Evolutionary conservation across 305 asterid species (phyloP).

Genomic region (Plantago lanceolata): DNA sequence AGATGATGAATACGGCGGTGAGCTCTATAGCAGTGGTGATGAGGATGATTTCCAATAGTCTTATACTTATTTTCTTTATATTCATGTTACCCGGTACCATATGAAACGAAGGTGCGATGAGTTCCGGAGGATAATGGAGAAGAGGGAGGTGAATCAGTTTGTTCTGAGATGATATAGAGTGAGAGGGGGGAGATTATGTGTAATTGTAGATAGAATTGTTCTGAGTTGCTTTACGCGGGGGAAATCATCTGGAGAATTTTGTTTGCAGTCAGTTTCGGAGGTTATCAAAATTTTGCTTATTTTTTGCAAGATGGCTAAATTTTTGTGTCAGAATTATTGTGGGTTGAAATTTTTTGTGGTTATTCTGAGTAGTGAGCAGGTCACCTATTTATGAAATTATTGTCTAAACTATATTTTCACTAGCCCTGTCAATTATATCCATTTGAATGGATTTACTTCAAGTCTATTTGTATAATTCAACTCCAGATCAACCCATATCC

Average conservation of each 20-base stretch:
- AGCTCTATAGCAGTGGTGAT: slow-evolving; percentile 66
- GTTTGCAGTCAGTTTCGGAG: neutral
- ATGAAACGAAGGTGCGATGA: neutral
- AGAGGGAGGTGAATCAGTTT: neutral
- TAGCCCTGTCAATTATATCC: too few relatives aligned
- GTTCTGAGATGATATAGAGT: neutral
- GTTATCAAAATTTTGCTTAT: neutral
- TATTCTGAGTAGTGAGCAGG: neutral
- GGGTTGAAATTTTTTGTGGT: too few relatives aligned
- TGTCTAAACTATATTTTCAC: too few relatives aligned
- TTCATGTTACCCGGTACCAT: too few relatives aligned
- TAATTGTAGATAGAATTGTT: neutral
- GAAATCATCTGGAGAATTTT: neutral
- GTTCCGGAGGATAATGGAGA: neutral
- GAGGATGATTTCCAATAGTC: slow-evolving; percentile 48
- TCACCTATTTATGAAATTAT: too few relatives aligned
- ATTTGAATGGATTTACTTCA: too few relatives aligned
- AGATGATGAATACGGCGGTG: slow-evolving; percentile 67
- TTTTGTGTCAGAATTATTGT: too few relatives aligned
- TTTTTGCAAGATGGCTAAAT: neutral
- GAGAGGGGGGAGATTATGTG: too few relatives aligned
- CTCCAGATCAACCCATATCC: too few relatives aligned
- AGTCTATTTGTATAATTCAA: too few relatives aligned
- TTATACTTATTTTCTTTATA: too few relatives aligned
- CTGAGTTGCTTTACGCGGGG: neutral